Evolutionary conservation across 495 filamentous ascomycete genomes (phyloP), one percentile per base, ranked within the genome.

Genomic region (Hypomontagnella submonticulosa): DNA sequence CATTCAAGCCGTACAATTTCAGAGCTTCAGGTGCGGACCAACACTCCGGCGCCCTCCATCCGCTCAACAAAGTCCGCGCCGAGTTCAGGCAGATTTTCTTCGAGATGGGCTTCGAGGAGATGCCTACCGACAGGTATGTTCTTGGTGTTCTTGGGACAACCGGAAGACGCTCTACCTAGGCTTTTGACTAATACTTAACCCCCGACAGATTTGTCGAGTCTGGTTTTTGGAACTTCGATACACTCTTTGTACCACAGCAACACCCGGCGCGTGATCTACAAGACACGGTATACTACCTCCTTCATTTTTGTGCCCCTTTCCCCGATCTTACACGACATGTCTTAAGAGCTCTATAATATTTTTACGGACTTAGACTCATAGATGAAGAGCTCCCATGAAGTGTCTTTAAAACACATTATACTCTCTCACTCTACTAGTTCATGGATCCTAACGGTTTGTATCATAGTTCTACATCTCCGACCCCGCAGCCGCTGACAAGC

Each of bases 71-170:
- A 79, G 93, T 97, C 60, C 88, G 93, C 46, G 83, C 89, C 59
- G 95, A 97, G 77, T 96, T 98, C 84, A 85, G 95, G 43, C 90
- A 92, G 72, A 97, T 97, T 75, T 97, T 98, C 87, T 99, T 99
- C 77, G 92, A 96, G 70, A 90, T 90, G 83, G 90, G 90, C 33
- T 93, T 93, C 77, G 85, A 88, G 53, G 91, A 94, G 74, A 94
- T 94, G 91, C 86, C 90, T 12, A 93, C 91, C 4, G 86, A 86
- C 65, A 79, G 84, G 77, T 88, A 44, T 5, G 53, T 46, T 16
- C 7, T n/a, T 43, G 2, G n/a, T n/a, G n/a, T n/a, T n/a, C n/a
- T n/a, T n/a, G n/a, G n/a, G n/a, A n/a, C n/a, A n/a, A n/a, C n/a
- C n/a, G n/a, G n/a, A n/a, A n/a, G n/a, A n/a, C n/a, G n/a, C n/a